Base-by-base conservation (phyloP, 768 basidiomycete species). In the Hypholoma sublateritium region DNA sequence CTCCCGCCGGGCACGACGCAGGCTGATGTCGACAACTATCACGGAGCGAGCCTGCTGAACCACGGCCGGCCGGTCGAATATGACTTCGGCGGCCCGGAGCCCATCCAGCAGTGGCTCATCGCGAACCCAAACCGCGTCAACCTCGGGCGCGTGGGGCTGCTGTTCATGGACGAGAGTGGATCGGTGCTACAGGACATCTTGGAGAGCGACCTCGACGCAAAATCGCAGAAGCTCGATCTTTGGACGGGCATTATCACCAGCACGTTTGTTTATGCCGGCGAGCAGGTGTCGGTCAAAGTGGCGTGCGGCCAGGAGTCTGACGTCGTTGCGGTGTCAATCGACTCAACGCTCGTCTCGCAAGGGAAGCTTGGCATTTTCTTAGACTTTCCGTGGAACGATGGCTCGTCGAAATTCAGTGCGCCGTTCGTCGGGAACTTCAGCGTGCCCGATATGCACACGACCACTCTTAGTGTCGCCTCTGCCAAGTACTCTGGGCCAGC, bases 311-410 rank as follows among this genome's bases (percentile, higher is more conserved):
- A 80, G 53, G 64, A 63, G 8, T 69, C 66, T 12, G 76, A 78
- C 61, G 69, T 72, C 6, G 61, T 84, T 24, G 79, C 69, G 2
- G 63, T 84, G 22, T 64, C 57, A 2, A 60, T 85, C 35, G 37
- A 64, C 2, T 84, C 82, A 5, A 12, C 69, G 1, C 69, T 83
- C 17, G 48, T 86, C n/a, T 14, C 60, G 13, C 56, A 61, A 7
- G 73, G 74, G 3, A 67, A 67, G 35, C 66, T 84, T 7, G 80
- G 78, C 0, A 17, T 84, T 0, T 84, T 83, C 66, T 59, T 86
- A 12, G 83, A 86, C 64, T 84, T 82, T 59, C 83, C 83, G 5
- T 86, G 82, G 82, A 82, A 81, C 66, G 83, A 83, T 58, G 84
- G 84, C n/a, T 69, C 64, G 16, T 56, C 65, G 16, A 83, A 84